Conservation (phyloP, 768 basidiomycete genomes). For the Punctularia strigosozonata region DNA sequence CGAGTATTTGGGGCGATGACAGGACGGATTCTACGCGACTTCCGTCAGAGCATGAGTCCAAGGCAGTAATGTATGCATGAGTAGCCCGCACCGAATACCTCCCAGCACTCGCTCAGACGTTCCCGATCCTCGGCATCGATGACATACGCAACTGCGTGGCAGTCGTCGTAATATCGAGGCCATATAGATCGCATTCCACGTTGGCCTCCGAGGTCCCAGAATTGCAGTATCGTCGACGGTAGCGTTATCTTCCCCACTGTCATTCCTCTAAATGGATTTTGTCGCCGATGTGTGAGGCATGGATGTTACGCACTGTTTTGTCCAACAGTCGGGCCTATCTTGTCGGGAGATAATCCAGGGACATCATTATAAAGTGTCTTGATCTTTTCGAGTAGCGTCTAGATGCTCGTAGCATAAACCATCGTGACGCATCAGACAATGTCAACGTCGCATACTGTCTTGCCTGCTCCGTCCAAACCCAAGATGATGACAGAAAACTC, state of each 20-base stretch:
- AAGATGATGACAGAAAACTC: conserved; percentile 94
- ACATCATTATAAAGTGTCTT: conserved; percentile 85
- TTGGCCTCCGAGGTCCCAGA: conserved; percentile 97
- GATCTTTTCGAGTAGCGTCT: conserved; percentile 88
- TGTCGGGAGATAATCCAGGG: conserved; percentile 82
- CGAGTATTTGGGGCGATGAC: conserved; percentile 80
- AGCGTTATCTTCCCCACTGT: conserved; percentile 87
- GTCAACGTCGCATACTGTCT: conserved; percentile 60
- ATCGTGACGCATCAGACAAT: not conserved
- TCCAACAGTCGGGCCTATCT: conserved; percentile 93
- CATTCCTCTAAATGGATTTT: not conserved
- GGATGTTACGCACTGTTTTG: conserved; percentile 72
- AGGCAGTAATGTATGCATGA: not conserved
- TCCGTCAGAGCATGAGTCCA: conserved; percentile 3
- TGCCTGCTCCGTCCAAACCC: conserved; percentile 86
- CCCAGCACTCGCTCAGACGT: conserved; percentile 88
- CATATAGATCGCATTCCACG: conserved; percentile 89
- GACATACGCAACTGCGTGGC: conserved; percentile 93
- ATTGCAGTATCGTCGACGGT: conserved; percentile 88
- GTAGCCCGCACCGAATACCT: conserved; percentile 74
- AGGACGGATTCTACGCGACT: conserved; percentile 58
- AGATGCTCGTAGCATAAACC: not conserved
- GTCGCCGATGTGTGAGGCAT: too few relatives aligned
- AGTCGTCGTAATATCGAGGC: conserved; percentile 91
- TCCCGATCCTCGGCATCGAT: conserved; percentile 89